Percentiles rank a stretch among this genome's conserved stretches.
These are phyloP conservation scores for Globisporangium lucens DNA, from an alignment of 352 stramenopile genomes.

Conservation along the genomic window DNA sequence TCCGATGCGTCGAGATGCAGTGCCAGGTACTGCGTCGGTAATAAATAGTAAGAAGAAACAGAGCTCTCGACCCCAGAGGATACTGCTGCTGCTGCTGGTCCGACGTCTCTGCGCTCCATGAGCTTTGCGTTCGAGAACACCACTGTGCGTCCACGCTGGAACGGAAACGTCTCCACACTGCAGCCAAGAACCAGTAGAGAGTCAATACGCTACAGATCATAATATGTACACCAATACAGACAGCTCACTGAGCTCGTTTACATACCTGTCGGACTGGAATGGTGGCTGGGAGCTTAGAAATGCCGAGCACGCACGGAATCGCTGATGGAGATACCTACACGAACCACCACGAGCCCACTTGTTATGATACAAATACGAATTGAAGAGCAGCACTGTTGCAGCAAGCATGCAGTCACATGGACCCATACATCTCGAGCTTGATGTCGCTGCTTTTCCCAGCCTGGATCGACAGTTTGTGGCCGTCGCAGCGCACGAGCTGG, in stretches of 20 bases:
- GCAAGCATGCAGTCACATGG: no score
- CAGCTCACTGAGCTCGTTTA: neutral
- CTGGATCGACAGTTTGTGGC: constrained; percentile 40
- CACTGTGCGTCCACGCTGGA: constrained; percentile 31
- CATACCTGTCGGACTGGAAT: constrained; percentile 23
- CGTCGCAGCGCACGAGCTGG: constrained; percentile 26
- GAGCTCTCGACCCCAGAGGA: neutral
- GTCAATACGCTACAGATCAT: neutral
- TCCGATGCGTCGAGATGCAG: constrained; percentile 21
- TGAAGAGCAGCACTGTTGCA: neutral
- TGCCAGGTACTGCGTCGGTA: constrained; percentile 40
- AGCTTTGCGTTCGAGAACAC: constrained; percentile 61
- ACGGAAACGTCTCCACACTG: constrained; percentile 36
- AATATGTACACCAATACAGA: neutral
- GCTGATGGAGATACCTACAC: constrained; percentile 60
- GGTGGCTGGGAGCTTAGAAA: constrained; percentile 21
- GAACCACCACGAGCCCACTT: neutral
- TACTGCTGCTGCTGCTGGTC: neutral
- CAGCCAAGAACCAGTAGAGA: neutral
- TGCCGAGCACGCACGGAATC: constrained; percentile 46
- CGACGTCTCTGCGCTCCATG: constrained; percentile 42
- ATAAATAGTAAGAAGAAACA: constrained; percentile 15
- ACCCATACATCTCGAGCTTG: constrained; percentile 25
- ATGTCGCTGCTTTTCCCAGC: constrained; percentile 22
- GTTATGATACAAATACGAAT: neutral